These are phyloP conservation scores for Podila verticillata DNA, from an alignment of 192 early-diverging fungal species.

Conservation along the genomic window DNA sequence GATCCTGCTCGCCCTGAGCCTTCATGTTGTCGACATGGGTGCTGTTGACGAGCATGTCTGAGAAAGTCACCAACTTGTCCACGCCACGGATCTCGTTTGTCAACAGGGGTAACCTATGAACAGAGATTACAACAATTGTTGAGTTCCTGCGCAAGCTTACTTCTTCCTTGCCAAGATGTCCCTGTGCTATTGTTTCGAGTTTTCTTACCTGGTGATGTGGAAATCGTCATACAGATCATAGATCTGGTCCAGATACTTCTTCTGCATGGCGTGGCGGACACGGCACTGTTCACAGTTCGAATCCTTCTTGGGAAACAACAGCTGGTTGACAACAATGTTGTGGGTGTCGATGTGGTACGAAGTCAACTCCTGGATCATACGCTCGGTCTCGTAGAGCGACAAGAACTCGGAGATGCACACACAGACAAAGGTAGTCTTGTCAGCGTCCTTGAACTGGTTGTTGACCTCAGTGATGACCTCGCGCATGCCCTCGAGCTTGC, in stretches of 20 bases:
- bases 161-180: background rate
- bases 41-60: slow-evolving; percentile 84
- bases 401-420: slow-evolving; percentile 99
- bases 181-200: background rate
- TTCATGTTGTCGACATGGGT: slow-evolving; percentile 45
- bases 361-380: slow-evolving; percentile 99
- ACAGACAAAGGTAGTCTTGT: slow-evolving; percentile 99
- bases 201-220: slow-evolving; percentile 70
- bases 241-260: slow-evolving; percentile 98
- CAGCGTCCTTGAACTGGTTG: slow-evolving; percentile 99
- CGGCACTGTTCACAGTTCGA: slow-evolving; percentile 89
- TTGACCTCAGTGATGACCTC: slow-evolving; percentile 98
- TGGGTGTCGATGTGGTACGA: slow-evolving; percentile 98
- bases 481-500: slow-evolving; percentile 96
- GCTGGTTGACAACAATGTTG: slow-evolving; percentile 99
- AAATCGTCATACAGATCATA: slow-evolving; percentile 99
- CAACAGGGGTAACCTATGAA: slow-evolving; percentile 89
- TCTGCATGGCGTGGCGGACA: slow-evolving; percentile 98
- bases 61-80: slow-evolving; percentile 92
- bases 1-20: slow-evolving; percentile 43
- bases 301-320: slow-evolving; percentile 91
- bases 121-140: background rate
- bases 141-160: too few species aligned
- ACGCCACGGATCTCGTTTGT: slow-evolving; percentile 97
- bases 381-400: slow-evolving; percentile 99